Conservation (phyloP, 202 grass and related monocot species). For the Eragrostis tef region DNA sequence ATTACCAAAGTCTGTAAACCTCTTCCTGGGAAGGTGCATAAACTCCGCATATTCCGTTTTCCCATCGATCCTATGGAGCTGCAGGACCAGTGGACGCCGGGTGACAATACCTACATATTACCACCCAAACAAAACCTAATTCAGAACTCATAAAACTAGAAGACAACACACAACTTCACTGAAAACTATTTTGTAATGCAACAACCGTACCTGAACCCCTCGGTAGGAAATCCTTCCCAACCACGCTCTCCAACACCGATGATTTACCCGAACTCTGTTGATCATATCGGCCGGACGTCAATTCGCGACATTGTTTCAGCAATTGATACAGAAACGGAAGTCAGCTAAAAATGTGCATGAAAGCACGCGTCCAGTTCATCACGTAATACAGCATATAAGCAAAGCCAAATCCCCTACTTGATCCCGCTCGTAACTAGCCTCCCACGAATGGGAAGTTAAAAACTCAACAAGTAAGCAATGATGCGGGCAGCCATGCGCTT, state of each 20-base stretch:
- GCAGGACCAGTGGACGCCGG: conserved; percentile 80
- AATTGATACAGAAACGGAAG: not conserved
- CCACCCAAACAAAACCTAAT: conserved; percentile 26
- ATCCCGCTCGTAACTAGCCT: conserved; percentile 23
- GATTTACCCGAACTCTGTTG: conserved; percentile 94
- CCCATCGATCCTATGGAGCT: conserved; percentile 80
- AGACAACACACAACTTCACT: not conserved
- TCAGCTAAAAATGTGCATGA: not conserved
- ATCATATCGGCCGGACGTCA: conserved; percentile 30
- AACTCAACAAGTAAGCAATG: conserved; percentile 21
- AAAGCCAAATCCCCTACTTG: not conserved
- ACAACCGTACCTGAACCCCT: conserved; percentile 78
- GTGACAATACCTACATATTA: conserved; percentile 83
- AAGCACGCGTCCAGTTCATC: not conserved
- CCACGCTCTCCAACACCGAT: conserved; percentile 86
- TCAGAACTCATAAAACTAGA: conserved; percentile 22
- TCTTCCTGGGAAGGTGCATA: conserved; percentile 88
- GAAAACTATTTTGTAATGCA: not conserved
- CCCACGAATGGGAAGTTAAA: conserved; percentile 2
- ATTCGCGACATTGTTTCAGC: not conserved
- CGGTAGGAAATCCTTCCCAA: conserved; percentile 96
- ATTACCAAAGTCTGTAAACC: conserved; percentile 89
- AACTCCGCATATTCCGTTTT: conserved; percentile 91
- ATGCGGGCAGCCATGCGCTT: not conserved
- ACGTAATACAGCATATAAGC: not conserved